A percentile compares a stretch with the other conserved stretches of the same genome.
phyloP scores from a whole-genome alignment of 2,329 filamentous ascomycete genomes.

The Zymoseptoria crescenta region DNA sequence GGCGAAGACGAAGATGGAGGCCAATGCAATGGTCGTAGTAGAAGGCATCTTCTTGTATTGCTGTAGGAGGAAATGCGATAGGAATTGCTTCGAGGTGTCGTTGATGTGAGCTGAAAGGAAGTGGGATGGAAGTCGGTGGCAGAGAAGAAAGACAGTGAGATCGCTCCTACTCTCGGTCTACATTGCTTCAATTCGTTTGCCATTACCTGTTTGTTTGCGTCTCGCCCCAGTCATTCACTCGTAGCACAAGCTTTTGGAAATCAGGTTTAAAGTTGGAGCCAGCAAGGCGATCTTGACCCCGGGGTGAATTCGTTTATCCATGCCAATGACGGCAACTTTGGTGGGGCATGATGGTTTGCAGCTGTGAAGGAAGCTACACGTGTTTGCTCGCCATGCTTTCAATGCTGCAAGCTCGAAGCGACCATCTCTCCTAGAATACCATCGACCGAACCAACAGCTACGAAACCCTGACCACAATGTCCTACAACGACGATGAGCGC shows the following conservation, averaged over 20 bases:
- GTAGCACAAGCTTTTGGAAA: background rate
- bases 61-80: background rate
- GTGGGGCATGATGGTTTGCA: background rate
- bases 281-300: background rate
- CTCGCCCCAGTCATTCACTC: background rate
- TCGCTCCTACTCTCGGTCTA: background rate
- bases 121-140: background rate
- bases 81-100: background rate
- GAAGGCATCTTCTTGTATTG: constrained; percentile 16
- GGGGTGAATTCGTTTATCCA: background rate
- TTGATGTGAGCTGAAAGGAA: background rate
- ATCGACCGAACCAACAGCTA: background rate
- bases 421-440: background rate
- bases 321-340: background rate
- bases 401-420: background rate
- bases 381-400: too few relatives aligned
- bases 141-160: background rate
- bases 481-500: constrained; percentile 20
- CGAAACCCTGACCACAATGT: constrained; percentile 13
- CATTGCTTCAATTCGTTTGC: background rate
- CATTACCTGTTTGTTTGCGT: background rate
- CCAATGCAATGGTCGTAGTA: constrained; percentile 14
- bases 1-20: constrained; percentile 26
- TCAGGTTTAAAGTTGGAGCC: background rate
- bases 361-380: background rate